Evolutionary conservation across 495 filamentous ascomycete genomes (phyloP), one percentile per base, ranked within the genome.

Genomic region (Letharia lupina): DNA sequence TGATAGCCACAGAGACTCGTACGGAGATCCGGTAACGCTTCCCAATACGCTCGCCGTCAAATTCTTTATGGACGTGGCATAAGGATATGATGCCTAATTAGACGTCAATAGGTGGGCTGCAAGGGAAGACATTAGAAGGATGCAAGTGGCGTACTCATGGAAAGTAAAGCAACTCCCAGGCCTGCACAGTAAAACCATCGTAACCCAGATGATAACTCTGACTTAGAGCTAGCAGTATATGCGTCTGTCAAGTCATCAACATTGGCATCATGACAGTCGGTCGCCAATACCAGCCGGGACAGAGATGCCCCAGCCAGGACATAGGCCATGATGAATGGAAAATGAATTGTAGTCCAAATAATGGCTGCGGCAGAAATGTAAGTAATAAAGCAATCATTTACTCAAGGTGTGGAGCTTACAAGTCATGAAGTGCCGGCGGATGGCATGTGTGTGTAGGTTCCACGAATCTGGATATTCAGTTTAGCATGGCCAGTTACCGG

Each of bases 151-250:
- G 48, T 69, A 75, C 73, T 76, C 81, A 83, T 86, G 71, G 71
- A 75, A 13, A 75, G 61, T n/a, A 87, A 73, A 10, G 83, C 78
- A 12, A 81, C 76, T 40, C 75, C 82, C 7, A 85, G 70, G 3
- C 84, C 84, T 28, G 68, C 75, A 72, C 82, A 85, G 73, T 86
- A 87, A 73, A 84, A 86, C 76, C 82, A 84, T 23, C 82, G 77
- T 13, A 83, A 75, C 33, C 82, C 84, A 9, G 64, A 31, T 18
- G 70, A 67, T 62, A 87, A 73, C 39, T 80, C 73, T 10, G 66
- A 62, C 37, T 78, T 76, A 37, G 81, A 80, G 52, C 77, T 75
- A 4, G 66, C 70, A 41, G 70, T 67, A 70, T 80, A 85, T 9
- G 72, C 63, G 28, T 80, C 76, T 16, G 77, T 79, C n/a, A 87